Evolutionary conservation across 176 grass and related monocot species (phyloP).

Genomic region (Avena sativa): DNA sequence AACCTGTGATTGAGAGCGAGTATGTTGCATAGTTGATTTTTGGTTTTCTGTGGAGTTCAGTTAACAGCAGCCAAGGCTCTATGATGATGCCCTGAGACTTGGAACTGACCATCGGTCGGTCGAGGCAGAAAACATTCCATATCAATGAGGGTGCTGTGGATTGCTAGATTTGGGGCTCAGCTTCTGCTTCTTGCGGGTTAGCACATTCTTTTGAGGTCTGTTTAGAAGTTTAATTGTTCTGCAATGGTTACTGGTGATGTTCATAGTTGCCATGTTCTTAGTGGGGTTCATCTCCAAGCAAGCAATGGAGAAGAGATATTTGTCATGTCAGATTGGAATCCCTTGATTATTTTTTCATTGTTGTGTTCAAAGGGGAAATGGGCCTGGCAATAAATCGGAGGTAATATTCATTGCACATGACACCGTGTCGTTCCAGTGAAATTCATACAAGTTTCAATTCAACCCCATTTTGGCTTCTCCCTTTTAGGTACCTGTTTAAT

Average conservation of each 20-base stretch:
- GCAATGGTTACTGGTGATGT: slow-evolving; percentile 47
- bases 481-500: slow-evolving; percentile 11
- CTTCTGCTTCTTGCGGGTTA: slow-evolving; percentile 3
- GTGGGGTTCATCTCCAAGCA: slow-evolving; percentile 46
- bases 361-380: slow-evolving; percentile 55
- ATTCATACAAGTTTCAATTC: slow-evolving; percentile 33
- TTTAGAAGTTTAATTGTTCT: slow-evolving; percentile 23
- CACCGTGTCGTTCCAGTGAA: neutral
- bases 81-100: slow-evolving; percentile 31
- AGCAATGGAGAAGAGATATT: slow-evolving; percentile 35
- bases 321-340: slow-evolving; percentile 33
- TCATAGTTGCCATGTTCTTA: slow-evolving; percentile 48
- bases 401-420: slow-evolving; percentile 61
- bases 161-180: slow-evolving; percentile 28
- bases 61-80: slow-evolving; percentile 10
- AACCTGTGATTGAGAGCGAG: slow-evolving; percentile 82
- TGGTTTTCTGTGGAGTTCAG: slow-evolving; percentile 15
- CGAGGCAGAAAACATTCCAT: slow-evolving; percentile 25
- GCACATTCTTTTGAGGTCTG: slow-evolving; percentile 58
- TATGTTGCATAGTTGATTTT: slow-evolving; percentile 50
- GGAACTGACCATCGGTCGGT: slow-evolving; percentile 33
- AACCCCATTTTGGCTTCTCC: slow-evolving; percentile 21
- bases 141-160: neutral
- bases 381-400: slow-evolving; percentile 72
- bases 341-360: slow-evolving; percentile 57